Evolutionary conservation across 495 filamentous ascomycete species (phyloP).

Genomic region (Paragyromitra xinjiangensis): DNA sequence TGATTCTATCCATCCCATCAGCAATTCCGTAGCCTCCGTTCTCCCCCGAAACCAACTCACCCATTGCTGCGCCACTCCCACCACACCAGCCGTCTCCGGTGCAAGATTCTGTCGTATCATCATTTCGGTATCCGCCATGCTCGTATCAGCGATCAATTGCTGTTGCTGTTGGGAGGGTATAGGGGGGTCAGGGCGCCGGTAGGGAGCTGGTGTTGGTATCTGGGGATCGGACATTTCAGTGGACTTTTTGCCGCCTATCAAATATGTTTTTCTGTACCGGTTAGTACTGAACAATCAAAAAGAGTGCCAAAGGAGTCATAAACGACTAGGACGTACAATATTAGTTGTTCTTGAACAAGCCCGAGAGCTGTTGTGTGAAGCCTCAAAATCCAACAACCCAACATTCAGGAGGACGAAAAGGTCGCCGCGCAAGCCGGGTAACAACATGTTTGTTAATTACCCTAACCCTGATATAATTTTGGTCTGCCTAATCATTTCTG

Average conservation of each 20-base stretch:
- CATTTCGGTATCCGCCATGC: slow-evolving; percentile 48
- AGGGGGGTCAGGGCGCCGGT: slow-evolving; percentile 34
- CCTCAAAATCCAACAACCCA: not conserved
- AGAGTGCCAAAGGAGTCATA: not conserved
- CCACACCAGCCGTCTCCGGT: slow-evolving; percentile 32
- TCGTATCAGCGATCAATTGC: slow-evolving; percentile 25
- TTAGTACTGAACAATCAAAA: not conserved
- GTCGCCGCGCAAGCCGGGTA: slow-evolving; percentile 25
- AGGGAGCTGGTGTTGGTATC: slow-evolving; percentile 43
- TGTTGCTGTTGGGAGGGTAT: slow-evolving; percentile 7
- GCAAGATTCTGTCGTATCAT: slow-evolving; percentile 52
- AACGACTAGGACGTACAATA: not conserved
- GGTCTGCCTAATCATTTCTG: not conserved
- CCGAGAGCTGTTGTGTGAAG: not conserved
- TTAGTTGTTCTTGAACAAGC: not conserved
- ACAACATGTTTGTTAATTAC: not conserved
- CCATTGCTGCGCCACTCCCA: slow-evolving; percentile 6
- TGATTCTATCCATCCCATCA: slow-evolving; percentile 11
- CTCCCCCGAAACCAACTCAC: slow-evolving; percentile 28
- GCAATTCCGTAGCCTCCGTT: not conserved
- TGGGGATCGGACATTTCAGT: slow-evolving; percentile 34
- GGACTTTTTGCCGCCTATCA: not conserved
- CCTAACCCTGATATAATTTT: slow-evolving; percentile 27
- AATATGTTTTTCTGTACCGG: not conserved
- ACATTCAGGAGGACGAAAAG: slow-evolving; percentile 10